A percentile compares a stretch with the other conserved stretches of the same genome.
Evolutionary conservation across 768 basidiomycete genomes (phyloP).

Genomic region (Postia placenta): DNA sequence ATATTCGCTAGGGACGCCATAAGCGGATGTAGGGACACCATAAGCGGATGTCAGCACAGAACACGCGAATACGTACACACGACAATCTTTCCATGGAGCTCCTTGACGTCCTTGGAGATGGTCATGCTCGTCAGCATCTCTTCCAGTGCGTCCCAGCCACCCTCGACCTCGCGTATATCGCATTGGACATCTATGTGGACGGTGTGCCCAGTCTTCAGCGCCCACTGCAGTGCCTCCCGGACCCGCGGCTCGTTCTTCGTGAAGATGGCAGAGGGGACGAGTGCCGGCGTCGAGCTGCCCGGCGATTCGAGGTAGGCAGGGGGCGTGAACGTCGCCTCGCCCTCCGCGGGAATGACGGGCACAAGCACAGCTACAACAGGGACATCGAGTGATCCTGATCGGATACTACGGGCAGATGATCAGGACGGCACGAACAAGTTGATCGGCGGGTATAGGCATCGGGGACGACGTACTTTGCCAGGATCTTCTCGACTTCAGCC

Average conservation of each 20-base stretch:
- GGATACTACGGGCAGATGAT: constrained; percentile 4
- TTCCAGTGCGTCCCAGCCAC: constrained; percentile 60
- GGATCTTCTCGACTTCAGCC: constrained; percentile 35
- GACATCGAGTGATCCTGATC: neutral
- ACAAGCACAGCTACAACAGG: constrained; percentile 53
- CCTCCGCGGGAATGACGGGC: constrained; percentile 54
- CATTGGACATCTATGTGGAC: constrained; percentile 68
- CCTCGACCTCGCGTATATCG: constrained; percentile 42
- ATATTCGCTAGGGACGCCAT: constrained; percentile 50
- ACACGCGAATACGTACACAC: constrained; percentile 29
- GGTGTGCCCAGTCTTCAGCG: constrained; percentile 51
- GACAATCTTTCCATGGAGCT: constrained; percentile 47
- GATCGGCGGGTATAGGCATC: too few species aligned
- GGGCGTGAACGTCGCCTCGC: constrained; percentile 31
- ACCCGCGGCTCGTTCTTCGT: constrained; percentile 40
- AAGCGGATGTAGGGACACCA: neutral
- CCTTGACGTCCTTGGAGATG: constrained; percentile 22
- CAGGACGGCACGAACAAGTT: neutral
- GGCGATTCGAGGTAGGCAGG: constrained; percentile 29
- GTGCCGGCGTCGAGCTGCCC: constrained; percentile 31
- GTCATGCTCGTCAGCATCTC: constrained; percentile 65
- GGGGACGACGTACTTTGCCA: constrained; percentile 51
- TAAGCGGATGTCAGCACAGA: neutral
- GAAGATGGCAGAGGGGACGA: constrained; percentile 56
- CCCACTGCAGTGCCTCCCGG: constrained; percentile 57